Evolutionary conservation across 305 asterid genomes (phyloP), one percentile per base, ranked within the genome.

Genomic region (Fraxinus albicans): DNA sequence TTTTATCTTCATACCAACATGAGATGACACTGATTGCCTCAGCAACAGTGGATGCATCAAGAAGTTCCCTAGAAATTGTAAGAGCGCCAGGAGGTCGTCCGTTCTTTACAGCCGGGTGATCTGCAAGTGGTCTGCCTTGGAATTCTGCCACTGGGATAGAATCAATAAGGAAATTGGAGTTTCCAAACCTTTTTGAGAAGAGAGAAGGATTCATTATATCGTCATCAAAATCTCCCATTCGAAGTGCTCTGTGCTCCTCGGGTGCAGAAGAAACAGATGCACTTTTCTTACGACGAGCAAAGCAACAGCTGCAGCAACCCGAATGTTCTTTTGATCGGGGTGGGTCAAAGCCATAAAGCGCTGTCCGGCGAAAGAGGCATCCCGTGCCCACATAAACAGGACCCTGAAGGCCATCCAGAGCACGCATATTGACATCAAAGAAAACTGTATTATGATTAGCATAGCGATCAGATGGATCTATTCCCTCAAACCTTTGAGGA

Each of bases 361-460:
- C 97, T 0, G 93, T 91, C 77, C 99, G 73, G 8, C 97, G 92
- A 85, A 95, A 95, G 82, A 94, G 95, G 85, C 99, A 95, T 5
- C 99, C 99, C 0, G 99, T 95, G 38, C 99, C 99, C 19, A 95
- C 99, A 35, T 95, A 95, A 77, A 95, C 94, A 0, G 99, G 99
- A 67, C 98, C 98, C 77, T 94, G 98, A 34, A 95, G 87, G n/a
- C 99, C 99, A 6, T 95, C 99, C 4, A 95, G 89, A 63, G 98
- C 99, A 2, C 96, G 94, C 99, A 95, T 94, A 86, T 95, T 95
- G 15, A 89, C 98, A 69, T 95, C 99, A 23, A 95, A 95, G 92
- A 95, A 95, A 84, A 95, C 99, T 0, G 98, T 95, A 76, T 95
- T 95, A 84, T 91, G 95, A 84, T 95, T 95, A 12, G 99, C 99